These are phyloP conservation scores for Chalciporus sphaerocephalus DNA, from an alignment of 768 basidiomycete species.

Conservation along the genomic window DNA sequence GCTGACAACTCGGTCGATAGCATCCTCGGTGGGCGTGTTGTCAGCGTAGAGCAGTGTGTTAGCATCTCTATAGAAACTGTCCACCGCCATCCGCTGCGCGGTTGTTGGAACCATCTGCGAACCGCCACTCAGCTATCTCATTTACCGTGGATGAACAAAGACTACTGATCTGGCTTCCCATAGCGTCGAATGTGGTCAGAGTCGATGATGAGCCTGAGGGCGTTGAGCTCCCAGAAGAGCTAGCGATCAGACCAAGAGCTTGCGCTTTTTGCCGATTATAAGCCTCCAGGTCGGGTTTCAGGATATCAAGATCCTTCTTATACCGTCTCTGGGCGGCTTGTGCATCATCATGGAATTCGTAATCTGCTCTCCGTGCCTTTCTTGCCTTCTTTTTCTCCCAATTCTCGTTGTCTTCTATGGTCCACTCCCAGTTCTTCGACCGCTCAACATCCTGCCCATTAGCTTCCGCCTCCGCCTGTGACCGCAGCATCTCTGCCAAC, in stretches of 20 bases:
- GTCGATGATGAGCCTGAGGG: constrained; percentile 30
- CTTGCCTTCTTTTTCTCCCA: constrained; percentile 55
- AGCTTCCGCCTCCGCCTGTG: constrained; percentile 86
- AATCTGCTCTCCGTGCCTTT: constrained; percentile 82
- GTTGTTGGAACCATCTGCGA: constrained; percentile 48
- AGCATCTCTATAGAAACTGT: constrained; percentile 88
- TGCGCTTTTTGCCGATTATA: constrained; percentile 91
- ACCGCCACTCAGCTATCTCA: constrained; percentile 9
- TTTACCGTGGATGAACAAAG: constrained; percentile 1
- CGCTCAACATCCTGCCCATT: constrained; percentile 90
- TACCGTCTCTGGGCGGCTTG: constrained; percentile 86
- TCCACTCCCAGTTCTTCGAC: constrained; percentile 90
- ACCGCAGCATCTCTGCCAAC: constrained; percentile 79
- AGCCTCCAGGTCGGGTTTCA: constrained; percentile 81
- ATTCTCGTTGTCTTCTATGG: constrained; percentile 29
- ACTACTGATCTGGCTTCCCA: constrained; percentile 37
- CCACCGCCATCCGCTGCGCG: constrained; percentile 64
- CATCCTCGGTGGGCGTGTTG: constrained; percentile 92
- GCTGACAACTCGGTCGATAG: constrained; percentile 84
- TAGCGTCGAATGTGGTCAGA: constrained; percentile 51
- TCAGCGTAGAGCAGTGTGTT: constrained; percentile 93
- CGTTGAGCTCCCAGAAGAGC: constrained; percentile 42
- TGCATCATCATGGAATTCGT: constrained; percentile 88
- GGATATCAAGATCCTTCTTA: constrained; percentile 83
- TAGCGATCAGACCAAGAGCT: constrained; percentile 69